Conservation (phyloP, 345 rosid genomes). For the Citrus medica region DNA sequence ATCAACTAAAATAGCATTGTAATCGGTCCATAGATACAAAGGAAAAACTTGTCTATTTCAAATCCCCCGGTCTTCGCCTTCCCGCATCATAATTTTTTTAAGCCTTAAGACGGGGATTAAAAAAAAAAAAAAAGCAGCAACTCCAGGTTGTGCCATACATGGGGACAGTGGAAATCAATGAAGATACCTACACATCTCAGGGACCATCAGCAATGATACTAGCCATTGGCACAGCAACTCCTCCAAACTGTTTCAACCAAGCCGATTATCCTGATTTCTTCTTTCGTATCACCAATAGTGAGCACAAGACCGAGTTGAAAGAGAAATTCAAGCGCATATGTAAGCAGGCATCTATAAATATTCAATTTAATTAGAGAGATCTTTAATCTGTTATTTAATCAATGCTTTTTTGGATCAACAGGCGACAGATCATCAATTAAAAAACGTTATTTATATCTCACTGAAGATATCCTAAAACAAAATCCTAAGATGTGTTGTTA, state of each 20-base stretch:
- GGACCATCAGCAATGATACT: not conserved
- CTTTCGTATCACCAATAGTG: slow-evolving; percentile 33
- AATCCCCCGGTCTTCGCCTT: too few species aligned
- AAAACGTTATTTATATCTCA: slow-evolving; percentile 4
- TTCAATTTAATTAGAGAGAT: too few species aligned
- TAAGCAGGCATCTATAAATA: slow-evolving; percentile 3
- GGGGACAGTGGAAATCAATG: too few species aligned
- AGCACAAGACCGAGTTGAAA: slow-evolving; percentile 28
- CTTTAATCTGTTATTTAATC: not conserved
- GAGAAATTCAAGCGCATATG: slow-evolving; percentile 40
- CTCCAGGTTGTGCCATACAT: too few species aligned
- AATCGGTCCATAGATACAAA: too few species aligned
- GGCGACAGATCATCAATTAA: slow-evolving; percentile 33
- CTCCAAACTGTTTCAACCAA: slow-evolving; percentile 27
- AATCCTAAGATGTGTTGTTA: slow-evolving; percentile 8
- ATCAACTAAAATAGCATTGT: too few species aligned
- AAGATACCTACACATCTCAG: too few species aligned
- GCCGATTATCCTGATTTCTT: slow-evolving; percentile 31
- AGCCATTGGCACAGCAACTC: not conserved
- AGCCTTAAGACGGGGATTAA: too few species aligned
- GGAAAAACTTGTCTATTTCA: too few species aligned
- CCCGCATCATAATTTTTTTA: too few species aligned
- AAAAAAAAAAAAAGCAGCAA: too few species aligned
- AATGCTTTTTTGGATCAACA: not conserved
- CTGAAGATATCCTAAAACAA: slow-evolving; percentile 15